Percentiles rank a stretch among this genome's conserved stretches.
These are phyloP conservation scores for Ganoderma leucocontextum DNA, from an alignment of 1,284 basidiomycete species.

Conservation along the genomic window DNA sequence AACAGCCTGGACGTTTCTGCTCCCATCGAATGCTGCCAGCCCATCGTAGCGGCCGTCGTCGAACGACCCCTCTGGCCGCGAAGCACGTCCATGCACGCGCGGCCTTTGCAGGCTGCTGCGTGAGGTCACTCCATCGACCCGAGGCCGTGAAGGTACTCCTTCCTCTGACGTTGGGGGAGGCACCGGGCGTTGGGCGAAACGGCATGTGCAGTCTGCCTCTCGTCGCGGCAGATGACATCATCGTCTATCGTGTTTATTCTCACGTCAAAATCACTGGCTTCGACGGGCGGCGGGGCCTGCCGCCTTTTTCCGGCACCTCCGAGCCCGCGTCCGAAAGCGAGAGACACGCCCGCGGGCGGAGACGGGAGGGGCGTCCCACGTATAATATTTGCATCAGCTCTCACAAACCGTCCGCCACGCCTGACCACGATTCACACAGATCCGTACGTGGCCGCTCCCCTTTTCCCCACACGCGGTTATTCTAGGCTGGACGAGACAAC, in stretches of 20 bases:
- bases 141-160: neutral
- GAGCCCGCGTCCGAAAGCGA: neutral
- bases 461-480: neutral
- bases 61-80: neutral
- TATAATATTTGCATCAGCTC: neutral
- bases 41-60: neutral
- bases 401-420: neutral
- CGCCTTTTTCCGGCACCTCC: neutral
- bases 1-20: neutral
- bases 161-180: constrained; percentile 1
- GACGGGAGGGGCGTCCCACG: neutral
- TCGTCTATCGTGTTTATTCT: neutral
- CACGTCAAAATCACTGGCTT: neutral
- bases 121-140: neutral
- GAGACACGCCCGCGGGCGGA: neutral
- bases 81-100: neutral
- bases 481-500: constrained; percentile 5
- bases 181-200: neutral
- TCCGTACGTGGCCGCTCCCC: neutral
- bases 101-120: neutral
- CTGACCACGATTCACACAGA: neutral
- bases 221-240: neutral
- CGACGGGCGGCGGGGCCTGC: neutral
- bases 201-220: neutral
- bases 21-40: constrained; percentile 6